A percentile compares a stretch with the other conserved stretches of the same genome.
Conservation (phyloP, 495 filamentous ascomycete genomes). For the Bathelium albidoporum region DNA sequence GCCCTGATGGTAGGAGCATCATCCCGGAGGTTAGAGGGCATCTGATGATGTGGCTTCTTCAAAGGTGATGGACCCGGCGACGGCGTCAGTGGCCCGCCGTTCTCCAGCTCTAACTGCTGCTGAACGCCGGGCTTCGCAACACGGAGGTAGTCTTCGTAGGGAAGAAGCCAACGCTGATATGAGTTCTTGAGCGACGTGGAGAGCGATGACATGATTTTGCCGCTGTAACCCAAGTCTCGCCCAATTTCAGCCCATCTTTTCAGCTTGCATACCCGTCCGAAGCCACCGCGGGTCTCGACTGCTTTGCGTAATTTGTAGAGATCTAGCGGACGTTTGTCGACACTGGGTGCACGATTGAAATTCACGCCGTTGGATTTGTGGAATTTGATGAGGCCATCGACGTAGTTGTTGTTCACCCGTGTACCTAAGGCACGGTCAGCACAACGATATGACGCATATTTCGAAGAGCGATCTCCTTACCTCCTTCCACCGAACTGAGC, state of each 20-base stretch:
- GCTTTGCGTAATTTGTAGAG: conserved; percentile 95
- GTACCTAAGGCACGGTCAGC: conserved; percentile 48
- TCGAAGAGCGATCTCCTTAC: conserved; percentile 47
- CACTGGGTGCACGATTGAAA: conserved; percentile 84
- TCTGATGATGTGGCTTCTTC: conserved; percentile 63
- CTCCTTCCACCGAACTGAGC: conserved; percentile 96
- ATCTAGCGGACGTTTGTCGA: conserved; percentile 96
- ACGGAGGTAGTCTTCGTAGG: conserved; percentile 91
- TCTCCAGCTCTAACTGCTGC: conserved; percentile 83
- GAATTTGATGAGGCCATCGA: conserved; percentile 90
- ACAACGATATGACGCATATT: conserved; percentile 15
- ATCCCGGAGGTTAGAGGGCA: conserved; percentile 52
- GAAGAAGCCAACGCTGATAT: conserved; percentile 89
- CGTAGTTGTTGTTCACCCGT: conserved; percentile 88
- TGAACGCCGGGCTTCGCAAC: conserved; percentile 94
- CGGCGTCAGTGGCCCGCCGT: conserved; percentile 87
- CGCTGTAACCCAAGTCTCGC: conserved; percentile 92
- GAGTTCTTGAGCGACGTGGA: conserved; percentile 98
- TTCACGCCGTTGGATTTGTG: conserved; percentile 95
- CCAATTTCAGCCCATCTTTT: conserved; percentile 99
- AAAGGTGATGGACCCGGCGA: conserved; percentile 81
- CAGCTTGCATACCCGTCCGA: conserved; percentile 88
- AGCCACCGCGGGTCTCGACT: conserved; percentile 85
- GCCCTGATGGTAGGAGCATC: conserved; percentile 64
- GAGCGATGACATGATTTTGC: conserved; percentile 99